These are phyloP conservation scores for Cryptomeria japonica DNA, from an alignment of 75 land plant species.

Conservation along the genomic window DNA sequence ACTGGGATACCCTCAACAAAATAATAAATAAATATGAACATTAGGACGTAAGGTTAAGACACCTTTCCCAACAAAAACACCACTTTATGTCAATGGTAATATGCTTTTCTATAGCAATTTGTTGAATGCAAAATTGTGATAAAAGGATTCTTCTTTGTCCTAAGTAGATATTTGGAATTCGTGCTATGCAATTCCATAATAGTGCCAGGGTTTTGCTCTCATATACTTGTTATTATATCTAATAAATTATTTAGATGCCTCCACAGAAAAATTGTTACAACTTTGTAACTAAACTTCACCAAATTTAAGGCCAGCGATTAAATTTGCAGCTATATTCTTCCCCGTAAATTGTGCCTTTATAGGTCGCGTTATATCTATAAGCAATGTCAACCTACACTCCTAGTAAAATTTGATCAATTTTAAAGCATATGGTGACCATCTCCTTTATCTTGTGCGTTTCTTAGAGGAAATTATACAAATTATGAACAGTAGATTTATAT, in stretches of 20 bases:
- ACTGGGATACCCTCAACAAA: too few species aligned
- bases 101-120: background rate
- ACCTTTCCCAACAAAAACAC: too few species aligned
- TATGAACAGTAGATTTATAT: background rate
- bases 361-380: background rate
- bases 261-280: background rate
- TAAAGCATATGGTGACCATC: background rate
- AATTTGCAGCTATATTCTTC: background rate
- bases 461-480: background rate
- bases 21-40: too few species aligned
- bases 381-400: background rate
- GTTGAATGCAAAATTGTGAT: background rate
- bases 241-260: background rate
- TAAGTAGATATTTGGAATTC: background rate
- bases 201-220: background rate
- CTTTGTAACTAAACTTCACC: background rate
- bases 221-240: background rate
- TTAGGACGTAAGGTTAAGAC: too few species aligned
- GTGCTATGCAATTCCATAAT: background rate
- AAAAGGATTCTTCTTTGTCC: background rate
- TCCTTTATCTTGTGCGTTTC: constrained; percentile 1
- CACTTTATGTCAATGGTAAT: too few species aligned
- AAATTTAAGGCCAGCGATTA: background rate
- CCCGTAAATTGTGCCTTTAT: background rate
- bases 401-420: background rate